phyloP scores from a whole-genome alignment of 371 early-diverging fungal genomes.

The Mortierella sp. region DNA sequence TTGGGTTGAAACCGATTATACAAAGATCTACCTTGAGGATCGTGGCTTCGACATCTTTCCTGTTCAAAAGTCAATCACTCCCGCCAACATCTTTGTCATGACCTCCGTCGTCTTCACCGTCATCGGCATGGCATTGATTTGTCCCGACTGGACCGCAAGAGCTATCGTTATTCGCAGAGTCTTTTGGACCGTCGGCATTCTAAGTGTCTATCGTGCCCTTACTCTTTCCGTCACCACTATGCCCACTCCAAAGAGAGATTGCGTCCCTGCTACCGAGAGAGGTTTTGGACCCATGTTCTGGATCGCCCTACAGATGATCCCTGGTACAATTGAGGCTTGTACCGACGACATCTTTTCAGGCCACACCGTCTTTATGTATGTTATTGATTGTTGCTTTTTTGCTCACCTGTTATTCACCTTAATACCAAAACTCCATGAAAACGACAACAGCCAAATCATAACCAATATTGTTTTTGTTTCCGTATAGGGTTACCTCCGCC shows the following conservation, averaged over 20 bases:
- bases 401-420: neutral
- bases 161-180: slow-evolving; percentile 70
- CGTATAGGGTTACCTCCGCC: slow-evolving; percentile 57
- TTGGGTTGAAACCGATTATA: slow-evolving; percentile 43
- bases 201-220: slow-evolving; percentile 73
- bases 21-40: slow-evolving; percentile 36
- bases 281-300: slow-evolving; percentile 50
- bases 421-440: neutral
- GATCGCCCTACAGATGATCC: slow-evolving; percentile 59
- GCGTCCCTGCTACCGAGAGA: slow-evolving; percentile 60
- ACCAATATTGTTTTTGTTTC: neutral
- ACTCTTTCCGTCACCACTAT: slow-evolving; percentile 77
- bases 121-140: slow-evolving; percentile 59
- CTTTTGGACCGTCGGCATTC: slow-evolving; percentile 66
- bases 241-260: slow-evolving; percentile 69
- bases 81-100: slow-evolving; percentile 65
- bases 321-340: slow-evolving; percentile 69
- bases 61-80: slow-evolving; percentile 25
- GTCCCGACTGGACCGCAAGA: slow-evolving; percentile 66
- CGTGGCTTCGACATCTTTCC: slow-evolving; percentile 56
- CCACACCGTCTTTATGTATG: slow-evolving; percentile 74
- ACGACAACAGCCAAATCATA: neutral
- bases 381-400: neutral
- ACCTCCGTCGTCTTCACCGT: slow-evolving; percentile 62
- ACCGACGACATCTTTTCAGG: slow-evolving; percentile 85